Evolutionary conservation across 2,329 filamentous ascomycete genomes (phyloP), one percentile per base, ranked within the genome.

Genomic region (Trichoderma lentiforme): DNA sequence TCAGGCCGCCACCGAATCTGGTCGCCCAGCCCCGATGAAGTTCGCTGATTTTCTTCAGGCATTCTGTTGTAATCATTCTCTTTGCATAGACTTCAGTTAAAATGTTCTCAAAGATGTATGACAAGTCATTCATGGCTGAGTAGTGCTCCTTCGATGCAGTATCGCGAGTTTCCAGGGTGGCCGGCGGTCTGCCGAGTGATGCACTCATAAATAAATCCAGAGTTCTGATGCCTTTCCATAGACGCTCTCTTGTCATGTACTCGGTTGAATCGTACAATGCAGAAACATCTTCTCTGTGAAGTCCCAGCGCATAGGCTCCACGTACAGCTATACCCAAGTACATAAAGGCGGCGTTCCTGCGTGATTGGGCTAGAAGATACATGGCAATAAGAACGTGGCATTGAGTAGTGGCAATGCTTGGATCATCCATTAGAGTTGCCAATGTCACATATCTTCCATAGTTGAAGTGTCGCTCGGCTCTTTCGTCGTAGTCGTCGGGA

Each of bases 281-380:
- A 28, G 64, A 30, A n/a, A 39, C 51, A 24, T 67, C 32, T 57
- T 39, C 47, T 39, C 30, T 36, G 5, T 56, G 32, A 15, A 67
- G 32, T 6, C 21, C 32, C 15, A 57, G 5, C 8, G 51, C 47
- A 21, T 64, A 64, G 11, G 61, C 61, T n/a, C 61, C 61, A 21
- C 61, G 61, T 9, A 64, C 61, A 6, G 61, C 61, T 21, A 64
- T 64, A 14, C 61, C 64, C 47, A 67, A 36, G 15, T 57, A 67
- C 64, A 56, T 67, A 14, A 67, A 67, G 24, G 43, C 64, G 21
- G 30, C 64, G 24, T 67, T 67, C 15, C 64, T 36, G n/a, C 64
- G 43, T 26, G 30, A 56, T 5, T 57, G 47, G 8, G 47, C 30
- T 1, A 67, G n/a, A 11, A 67, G 47, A 39, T 67, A 67, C 64